Evolutionary conservation across 148 eudicot species (phyloP).

Genomic region (Nepenthes mirabilis): DNA sequence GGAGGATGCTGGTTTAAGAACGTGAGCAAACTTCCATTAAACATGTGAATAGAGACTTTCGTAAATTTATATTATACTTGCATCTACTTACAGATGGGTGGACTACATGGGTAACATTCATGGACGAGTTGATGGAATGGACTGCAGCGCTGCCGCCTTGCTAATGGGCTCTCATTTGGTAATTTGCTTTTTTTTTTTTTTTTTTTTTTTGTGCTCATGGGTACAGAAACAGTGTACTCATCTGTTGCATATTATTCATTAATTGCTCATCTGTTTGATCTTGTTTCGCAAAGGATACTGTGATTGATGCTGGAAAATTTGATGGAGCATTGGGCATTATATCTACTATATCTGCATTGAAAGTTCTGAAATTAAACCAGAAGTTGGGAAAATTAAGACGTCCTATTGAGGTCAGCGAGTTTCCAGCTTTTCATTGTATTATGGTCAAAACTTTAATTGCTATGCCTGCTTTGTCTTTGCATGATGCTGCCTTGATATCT

Average conservation of each 20-base stretch:
- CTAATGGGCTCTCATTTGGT: conserved; percentile 96
- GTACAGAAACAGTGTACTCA: no score
- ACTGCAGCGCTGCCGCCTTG: conserved; percentile 51
- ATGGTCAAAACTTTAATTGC: no score
- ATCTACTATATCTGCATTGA: conserved; percentile 74
- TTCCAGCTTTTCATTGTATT: background rate
- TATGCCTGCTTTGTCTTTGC: no score
- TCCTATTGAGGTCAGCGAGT: conserved; percentile 62
- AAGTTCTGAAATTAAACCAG: conserved; percentile 48
- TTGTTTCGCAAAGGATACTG: conserved; percentile 61
- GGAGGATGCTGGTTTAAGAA: conserved; percentile 88
- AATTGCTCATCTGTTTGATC: background rate
- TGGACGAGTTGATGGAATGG: conserved; percentile 75
- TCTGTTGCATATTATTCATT: no score
- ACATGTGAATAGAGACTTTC: background rate
- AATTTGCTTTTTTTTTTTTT: conserved; percentile 6
- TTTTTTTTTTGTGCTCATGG: background rate
- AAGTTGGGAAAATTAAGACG: conserved; percentile 39
- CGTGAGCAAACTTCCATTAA: conserved; percentile 37
- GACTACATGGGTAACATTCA: conserved; percentile 93
- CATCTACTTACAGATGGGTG: conserved; percentile 62
- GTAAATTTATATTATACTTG: background rate
- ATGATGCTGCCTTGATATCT: no score
- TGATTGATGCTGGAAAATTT: conserved; percentile 88
- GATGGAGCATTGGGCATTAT: conserved; percentile 89